Conservation (phyloP, 805 yeast species). For the Schizosaccharomyces octosporus region DNA sequence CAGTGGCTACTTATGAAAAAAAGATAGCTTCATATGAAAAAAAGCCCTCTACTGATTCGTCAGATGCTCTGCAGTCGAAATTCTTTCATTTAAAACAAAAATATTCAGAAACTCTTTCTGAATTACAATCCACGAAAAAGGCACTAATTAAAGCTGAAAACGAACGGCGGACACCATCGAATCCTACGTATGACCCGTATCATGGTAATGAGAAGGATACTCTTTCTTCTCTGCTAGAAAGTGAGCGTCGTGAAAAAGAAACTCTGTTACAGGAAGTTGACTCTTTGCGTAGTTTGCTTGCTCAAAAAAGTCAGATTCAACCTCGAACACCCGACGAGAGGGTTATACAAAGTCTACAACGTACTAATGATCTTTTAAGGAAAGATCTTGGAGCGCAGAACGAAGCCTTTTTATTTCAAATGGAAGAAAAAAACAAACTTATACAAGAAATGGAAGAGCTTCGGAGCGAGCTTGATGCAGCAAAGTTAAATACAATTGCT, state of each 20-base stretch:
- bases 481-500: not conserved
- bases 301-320: not conserved
- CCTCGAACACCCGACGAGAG: not conserved
- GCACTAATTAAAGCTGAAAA: not conserved
- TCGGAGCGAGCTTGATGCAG: not conserved
- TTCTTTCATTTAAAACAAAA: not conserved
- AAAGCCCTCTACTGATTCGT: not conserved
- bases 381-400: conserved; percentile 5
- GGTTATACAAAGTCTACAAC: conserved; percentile 4
- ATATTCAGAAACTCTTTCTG: not conserved
- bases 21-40: conserved; percentile 6
- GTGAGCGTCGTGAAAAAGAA: not conserved
- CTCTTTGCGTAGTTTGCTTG: not conserved
- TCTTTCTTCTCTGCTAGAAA: not conserved
- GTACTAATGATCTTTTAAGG: conserved; percentile 5
- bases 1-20: conserved; percentile 6
- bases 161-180: not conserved
- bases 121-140: not conserved
- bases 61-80: not conserved
- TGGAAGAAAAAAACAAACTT: conserved; percentile 6
- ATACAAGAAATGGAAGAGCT: conserved; percentile 6
- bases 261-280: not conserved
- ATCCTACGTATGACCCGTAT: not conserved
- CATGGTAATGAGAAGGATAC: not conserved
- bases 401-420: conserved; percentile 2